A percentile compares a stretch with the other conserved stretches of the same genome.
Evolutionary conservation across 495 filamentous ascomycete species (phyloP).

Genomic region (Neurospora pannonica): DNA sequence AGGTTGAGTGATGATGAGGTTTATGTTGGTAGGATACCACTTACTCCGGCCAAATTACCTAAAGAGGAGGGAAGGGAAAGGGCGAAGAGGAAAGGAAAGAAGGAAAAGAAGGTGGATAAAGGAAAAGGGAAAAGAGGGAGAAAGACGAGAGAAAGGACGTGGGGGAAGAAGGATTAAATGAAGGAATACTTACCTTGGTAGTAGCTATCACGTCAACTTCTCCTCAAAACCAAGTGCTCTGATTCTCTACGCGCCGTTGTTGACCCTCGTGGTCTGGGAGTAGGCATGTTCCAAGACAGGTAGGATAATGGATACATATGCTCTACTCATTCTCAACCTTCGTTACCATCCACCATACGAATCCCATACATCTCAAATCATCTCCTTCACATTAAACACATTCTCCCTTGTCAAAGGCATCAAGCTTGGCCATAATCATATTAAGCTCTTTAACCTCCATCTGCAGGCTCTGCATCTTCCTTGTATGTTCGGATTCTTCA

Average conservation of each 20-base stretch:
- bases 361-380: no score
- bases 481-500: no score
- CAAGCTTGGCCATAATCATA: no score
- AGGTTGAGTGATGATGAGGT: background rate
- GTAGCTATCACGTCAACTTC: background rate
- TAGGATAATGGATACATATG: background rate
- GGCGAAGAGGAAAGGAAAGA: background rate
- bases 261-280: background rate
- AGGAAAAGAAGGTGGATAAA: no score
- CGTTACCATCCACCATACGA: background rate
- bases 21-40: background rate
- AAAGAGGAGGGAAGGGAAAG: background rate
- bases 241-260: background rate
- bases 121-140: no score
- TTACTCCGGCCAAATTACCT: background rate
- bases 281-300: background rate
- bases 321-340: background rate
- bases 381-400: no score
- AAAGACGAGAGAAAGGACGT: background rate
- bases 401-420: no score
- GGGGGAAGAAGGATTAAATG: background rate
- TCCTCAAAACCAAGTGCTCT: background rate
- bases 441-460: no score
- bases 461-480: no score
- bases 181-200: background rate